A percentile compares a stretch with the other conserved stretches of the same genome.
Evolutionary conservation across 2,329 filamentous ascomycete genomes (phyloP).

Genomic region (Trichoderma sp.): DNA sequence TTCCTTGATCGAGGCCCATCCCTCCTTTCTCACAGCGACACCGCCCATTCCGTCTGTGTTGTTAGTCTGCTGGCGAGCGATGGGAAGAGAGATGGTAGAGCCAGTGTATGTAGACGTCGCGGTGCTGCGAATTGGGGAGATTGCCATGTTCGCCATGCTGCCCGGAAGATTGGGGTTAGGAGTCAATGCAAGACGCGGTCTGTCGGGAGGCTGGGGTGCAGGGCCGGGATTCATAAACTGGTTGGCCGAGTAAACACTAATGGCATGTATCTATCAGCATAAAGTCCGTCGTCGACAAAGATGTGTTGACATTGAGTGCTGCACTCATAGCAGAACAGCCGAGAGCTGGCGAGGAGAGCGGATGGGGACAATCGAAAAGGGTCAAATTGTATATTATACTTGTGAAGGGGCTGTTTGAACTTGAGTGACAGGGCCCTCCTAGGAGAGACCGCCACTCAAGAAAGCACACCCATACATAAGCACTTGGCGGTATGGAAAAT

Average conservation of each 20-base stretch:
- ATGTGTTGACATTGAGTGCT: not conserved
- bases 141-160: slow-evolving; percentile 76
- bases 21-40: slow-evolving; percentile 76
- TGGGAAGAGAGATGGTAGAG: slow-evolving; percentile 72
- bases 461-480: slow-evolving; percentile 18
- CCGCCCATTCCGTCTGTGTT: slow-evolving; percentile 65
- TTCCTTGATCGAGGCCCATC: slow-evolving; percentile 86
- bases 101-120: slow-evolving; percentile 68
- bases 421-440: slow-evolving; percentile 13
- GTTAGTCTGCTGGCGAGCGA: slow-evolving; percentile 63
- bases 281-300: not conserved
- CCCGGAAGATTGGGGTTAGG: slow-evolving; percentile 73
- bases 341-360: not conserved
- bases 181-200: slow-evolving; percentile 78
- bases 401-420: slow-evolving; percentile 19
- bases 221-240: slow-evolving; percentile 97
- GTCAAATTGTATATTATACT: slow-evolving; percentile 18
- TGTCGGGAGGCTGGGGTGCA: slow-evolving; percentile 86
- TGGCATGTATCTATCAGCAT: slow-evolving; percentile 20
- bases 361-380: slow-evolving; percentile 6
- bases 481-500: slow-evolving; percentile 11
- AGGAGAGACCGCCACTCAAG: slow-evolving; percentile 16
- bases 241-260: slow-evolving; percentile 59
- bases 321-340: not conserved
- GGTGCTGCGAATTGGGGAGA: slow-evolving; percentile 69